A percentile compares a stretch with the other conserved stretches of the same genome.
These are phyloP conservation scores for Neoarthrinium moseri DNA, from an alignment of 2,329 filamentous ascomycete species.

Conservation along the genomic window DNA sequence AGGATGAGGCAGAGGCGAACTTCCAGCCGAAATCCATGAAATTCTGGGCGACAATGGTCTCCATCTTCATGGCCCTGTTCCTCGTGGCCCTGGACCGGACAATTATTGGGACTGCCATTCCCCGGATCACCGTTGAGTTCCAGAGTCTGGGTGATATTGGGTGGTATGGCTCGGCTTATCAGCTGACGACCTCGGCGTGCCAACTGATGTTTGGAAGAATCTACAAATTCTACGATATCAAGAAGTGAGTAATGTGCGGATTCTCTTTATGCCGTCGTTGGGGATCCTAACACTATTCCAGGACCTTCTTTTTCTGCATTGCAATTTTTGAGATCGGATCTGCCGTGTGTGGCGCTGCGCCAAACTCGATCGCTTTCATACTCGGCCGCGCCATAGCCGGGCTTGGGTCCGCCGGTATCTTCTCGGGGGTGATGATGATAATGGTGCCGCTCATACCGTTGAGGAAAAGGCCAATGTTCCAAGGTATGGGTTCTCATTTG, in stretches of 20 bases:
- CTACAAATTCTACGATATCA: constrained; percentile 36
- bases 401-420: constrained; percentile 35
- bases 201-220: constrained; percentile 24
- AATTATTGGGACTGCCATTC: constrained; percentile 31
- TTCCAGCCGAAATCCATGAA: constrained; percentile 51
- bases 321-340: constrained; percentile 38
- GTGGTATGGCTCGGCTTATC: constrained; percentile 9
- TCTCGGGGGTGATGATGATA: constrained; percentile 31
- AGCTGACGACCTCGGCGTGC: constrained; percentile 19
- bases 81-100: constrained; percentile 36
- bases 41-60: constrained; percentile 51
- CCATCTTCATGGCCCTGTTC: constrained; percentile 35
- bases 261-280: not conserved
- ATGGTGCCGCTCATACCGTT: constrained; percentile 33
- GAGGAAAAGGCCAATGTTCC: constrained; percentile 29
- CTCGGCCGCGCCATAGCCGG: constrained; percentile 39
- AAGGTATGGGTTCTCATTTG: too few relatives aligned
- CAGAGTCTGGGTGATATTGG: not conserved
- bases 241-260: constrained; percentile 12
- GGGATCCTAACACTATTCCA: not conserved
- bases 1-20: constrained; percentile 33
- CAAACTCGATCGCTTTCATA: constrained; percentile 36
- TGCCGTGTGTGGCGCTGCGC: constrained; percentile 37
- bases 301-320: constrained; percentile 26
- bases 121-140: constrained; percentile 10